Percentiles rank a stretch among this genome's conserved stretches.
These are phyloP conservation scores for Ramalina peruviana DNA, from an alignment of 495 filamentous ascomycete species.

Conservation along the genomic window DNA sequence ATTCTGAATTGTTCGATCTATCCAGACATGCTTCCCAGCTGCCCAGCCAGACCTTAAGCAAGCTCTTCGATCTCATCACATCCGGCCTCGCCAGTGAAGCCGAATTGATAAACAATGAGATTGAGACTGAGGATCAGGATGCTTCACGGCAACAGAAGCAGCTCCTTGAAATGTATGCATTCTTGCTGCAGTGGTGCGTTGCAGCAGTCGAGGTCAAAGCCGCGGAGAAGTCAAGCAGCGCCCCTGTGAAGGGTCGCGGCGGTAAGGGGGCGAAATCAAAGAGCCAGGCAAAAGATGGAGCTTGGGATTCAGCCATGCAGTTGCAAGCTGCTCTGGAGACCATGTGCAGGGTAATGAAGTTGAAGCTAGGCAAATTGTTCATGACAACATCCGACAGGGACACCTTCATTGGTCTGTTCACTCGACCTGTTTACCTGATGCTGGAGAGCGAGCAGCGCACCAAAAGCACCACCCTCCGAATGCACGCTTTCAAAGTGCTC, in stretches of 20 bases:
- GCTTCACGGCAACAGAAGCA: conserved; percentile 72
- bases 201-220: conserved; percentile 87
- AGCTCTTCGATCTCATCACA: conserved; percentile 83
- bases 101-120: conserved; percentile 69
- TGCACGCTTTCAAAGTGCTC: conserved; percentile 94
- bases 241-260: conserved; percentile 50
- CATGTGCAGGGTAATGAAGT: conserved; percentile 90
- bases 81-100: conserved; percentile 90
- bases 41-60: conserved; percentile 70
- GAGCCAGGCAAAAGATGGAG: conserved; percentile 48
- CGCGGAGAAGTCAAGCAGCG: conserved; percentile 64
- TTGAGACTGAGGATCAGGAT: conserved; percentile 86
- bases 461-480: conserved; percentile 79
- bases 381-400: conserved; percentile 93
- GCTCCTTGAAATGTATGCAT: conserved; percentile 86
- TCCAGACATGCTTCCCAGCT: conserved; percentile 72
- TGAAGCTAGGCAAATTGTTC: conserved; percentile 86
- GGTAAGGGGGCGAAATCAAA: conserved; percentile 70
- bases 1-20: conserved; percentile 52
- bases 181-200: conserved; percentile 87
- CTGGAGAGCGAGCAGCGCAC: conserved; percentile 88
- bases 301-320: conserved; percentile 80
- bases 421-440: conserved; percentile 83
- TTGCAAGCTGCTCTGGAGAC: conserved; percentile 76
- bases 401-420: conserved; percentile 85